These are phyloP conservation scores for Leccinum barrowsii DNA, from an alignment of 768 basidiomycete genomes.

Conservation along the genomic window DNA sequence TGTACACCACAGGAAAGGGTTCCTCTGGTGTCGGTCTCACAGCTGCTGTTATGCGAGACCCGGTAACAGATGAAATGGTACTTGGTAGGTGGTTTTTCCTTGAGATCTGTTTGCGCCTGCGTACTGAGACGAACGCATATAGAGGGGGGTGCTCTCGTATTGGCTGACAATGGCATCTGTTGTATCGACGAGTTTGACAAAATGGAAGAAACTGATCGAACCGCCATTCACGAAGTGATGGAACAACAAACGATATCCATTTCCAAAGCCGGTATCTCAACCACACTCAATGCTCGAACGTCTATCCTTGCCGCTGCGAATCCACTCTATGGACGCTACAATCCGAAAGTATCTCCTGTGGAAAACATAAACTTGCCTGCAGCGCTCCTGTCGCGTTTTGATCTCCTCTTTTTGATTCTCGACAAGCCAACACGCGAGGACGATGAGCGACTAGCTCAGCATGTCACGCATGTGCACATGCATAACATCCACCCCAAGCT, in stretches of 20 bases:
- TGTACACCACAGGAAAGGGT: slow-evolving; percentile 98
- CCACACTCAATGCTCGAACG: slow-evolving; percentile 94
- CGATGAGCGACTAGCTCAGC: slow-evolving; percentile 93
- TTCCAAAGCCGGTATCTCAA: slow-evolving; percentile 98
- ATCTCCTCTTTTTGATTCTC: slow-evolving; percentile 92
- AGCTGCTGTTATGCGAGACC: slow-evolving; percentile 98
- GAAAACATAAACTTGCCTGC: slow-evolving; percentile 99
- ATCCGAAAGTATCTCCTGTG: slow-evolving; percentile 94
- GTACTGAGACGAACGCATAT: slow-evolving; percentile 11
- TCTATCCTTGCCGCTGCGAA: slow-evolving; percentile 98
- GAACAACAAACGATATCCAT: slow-evolving; percentile 99
- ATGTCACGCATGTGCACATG: slow-evolving; percentile 99
- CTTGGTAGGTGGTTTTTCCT: slow-evolving; percentile 60
- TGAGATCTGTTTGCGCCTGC: not conserved
- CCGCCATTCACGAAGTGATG: slow-evolving; percentile 99
- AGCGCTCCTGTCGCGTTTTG: slow-evolving; percentile 93
- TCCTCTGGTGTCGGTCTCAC: slow-evolving; percentile 98
- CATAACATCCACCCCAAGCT: slow-evolving; percentile 84
- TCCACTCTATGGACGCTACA: slow-evolving; percentile 96
- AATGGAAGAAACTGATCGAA: slow-evolving; percentile 97
- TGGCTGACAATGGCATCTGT: slow-evolving; percentile 99
- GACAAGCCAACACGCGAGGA: slow-evolving; percentile 95
- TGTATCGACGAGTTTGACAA: slow-evolving; percentile 99
- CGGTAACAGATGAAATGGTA: slow-evolving; percentile 99
- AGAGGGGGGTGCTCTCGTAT: slow-evolving; percentile 99